Conservation (phyloP, 805 yeast genomes). For the Kazachstania bromeliacearum region DNA sequence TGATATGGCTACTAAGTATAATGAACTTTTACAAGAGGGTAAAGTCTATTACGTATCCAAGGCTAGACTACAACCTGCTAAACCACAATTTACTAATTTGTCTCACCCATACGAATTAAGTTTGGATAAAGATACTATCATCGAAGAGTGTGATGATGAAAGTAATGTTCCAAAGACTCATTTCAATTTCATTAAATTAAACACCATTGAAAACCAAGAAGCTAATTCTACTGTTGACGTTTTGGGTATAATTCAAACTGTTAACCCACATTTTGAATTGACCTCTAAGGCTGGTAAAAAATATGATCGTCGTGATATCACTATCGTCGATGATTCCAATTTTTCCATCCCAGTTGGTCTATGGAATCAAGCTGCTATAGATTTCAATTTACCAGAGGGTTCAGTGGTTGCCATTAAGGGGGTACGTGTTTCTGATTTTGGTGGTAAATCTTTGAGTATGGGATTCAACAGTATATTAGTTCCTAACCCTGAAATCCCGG, state of each 20-base stretch:
- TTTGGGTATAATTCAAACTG: conserved; percentile 73
- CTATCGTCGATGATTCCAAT: conserved; percentile 76
- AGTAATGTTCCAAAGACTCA: conserved; percentile 67
- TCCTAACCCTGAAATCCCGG: conserved; percentile 81
- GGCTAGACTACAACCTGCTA: conserved; percentile 73
- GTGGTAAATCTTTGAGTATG: conserved; percentile 75
- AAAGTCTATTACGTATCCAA: conserved; percentile 77
- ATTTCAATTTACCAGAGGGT: conserved; percentile 63
- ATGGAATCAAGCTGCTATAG: conserved; percentile 84
- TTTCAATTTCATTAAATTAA: conserved; percentile 65
- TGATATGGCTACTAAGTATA: conserved; percentile 71
- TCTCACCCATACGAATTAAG: conserved; percentile 82
- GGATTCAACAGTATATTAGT: conserved; percentile 68
- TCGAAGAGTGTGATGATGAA: conserved; percentile 57
- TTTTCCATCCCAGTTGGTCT: conserved; percentile 69
- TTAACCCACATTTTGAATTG: conserved; percentile 66
- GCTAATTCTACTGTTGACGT: conserved; percentile 73
- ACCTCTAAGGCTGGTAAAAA: conserved; percentile 87
- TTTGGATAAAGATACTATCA: conserved; percentile 67
- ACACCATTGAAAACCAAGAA: conserved; percentile 56
- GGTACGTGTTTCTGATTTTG: conserved; percentile 78
- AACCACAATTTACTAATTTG: conserved; percentile 75
- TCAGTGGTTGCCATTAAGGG: conserved; percentile 89
- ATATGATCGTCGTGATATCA: conserved; percentile 83
- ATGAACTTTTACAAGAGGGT: conserved; percentile 74